phyloP scores from a whole-genome alignment of 1,139 yeast species.

The Kodamaea fungicola region DNA sequence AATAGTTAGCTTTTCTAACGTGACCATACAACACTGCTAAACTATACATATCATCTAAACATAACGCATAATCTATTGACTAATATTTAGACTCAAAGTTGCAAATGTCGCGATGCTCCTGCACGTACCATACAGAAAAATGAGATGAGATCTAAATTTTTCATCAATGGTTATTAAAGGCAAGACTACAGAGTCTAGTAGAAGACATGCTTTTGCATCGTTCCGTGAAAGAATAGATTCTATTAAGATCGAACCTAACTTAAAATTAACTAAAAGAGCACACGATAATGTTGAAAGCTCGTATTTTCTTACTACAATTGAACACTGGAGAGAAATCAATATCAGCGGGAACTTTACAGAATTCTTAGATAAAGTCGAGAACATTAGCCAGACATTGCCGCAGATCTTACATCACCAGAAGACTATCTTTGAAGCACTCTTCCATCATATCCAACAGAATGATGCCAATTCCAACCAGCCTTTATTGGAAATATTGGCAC shows the following conservation, averaged over 20 bases:
- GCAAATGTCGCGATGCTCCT: too few relatives aligned
- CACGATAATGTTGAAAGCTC: conserved; percentile 73
- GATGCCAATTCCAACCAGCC: conserved; percentile 81
- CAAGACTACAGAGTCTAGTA: conserved; percentile 52
- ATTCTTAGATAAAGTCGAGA: conserved; percentile 55
- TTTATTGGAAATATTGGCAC: conserved; percentile 72
- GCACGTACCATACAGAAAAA: background rate
- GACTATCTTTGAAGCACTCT: conserved; percentile 54
- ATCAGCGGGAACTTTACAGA: conserved; percentile 69
- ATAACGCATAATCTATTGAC: too few relatives aligned
- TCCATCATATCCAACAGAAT: conserved; percentile 46
- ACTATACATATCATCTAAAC: too few relatives aligned
- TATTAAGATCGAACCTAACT: conserved; percentile 79
- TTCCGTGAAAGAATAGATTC: conserved; percentile 82
- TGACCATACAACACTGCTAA: too few relatives aligned
- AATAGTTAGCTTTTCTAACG: too few relatives aligned
- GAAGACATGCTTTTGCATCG: conserved; percentile 65
- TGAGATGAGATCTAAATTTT: conserved; percentile 10
- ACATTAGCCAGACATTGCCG: conserved; percentile 67
- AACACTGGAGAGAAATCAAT: conserved; percentile 87
- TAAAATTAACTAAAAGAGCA: conserved; percentile 59
- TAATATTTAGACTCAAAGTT: too few relatives aligned
- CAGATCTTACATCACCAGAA: conserved; percentile 73
- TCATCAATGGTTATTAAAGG: conserved; percentile 11
- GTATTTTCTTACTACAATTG: conserved; percentile 72